Evolutionary conservation across 306 rosid genomes (phyloP), one percentile per base, ranked within the genome.

Genomic region (Delonix regia): DNA sequence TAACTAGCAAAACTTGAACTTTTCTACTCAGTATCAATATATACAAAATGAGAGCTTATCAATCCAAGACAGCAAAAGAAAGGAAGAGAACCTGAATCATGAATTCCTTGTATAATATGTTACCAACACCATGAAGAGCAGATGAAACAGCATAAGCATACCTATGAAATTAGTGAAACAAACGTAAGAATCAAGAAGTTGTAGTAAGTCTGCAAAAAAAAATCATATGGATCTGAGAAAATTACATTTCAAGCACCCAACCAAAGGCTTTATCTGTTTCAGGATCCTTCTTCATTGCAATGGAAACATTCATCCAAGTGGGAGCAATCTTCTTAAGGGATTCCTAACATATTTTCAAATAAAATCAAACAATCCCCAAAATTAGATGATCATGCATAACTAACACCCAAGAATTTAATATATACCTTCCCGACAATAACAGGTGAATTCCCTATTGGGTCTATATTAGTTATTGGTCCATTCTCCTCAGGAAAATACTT

Each of bases 221-320:
- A 86, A 66, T 28, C 18, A 52, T 59, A 71, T 25, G 63, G 19
- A 51, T 10, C 57, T n/a, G 75, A 85, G 19, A 39, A 7, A 72
- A 60, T 75, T 78, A 95, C 99, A 96, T 96, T 91, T 96, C 99
- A 79, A 96, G 99, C 85, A 96, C 99, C 99, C 99, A 96, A 73
- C 99, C 99, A 80, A 96, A 96, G 85, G 99, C 96, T 81, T 90
- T 93, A 78, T 96, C 99, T 19, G 99, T 78, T 85, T 93, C 96
- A 76, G 99, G 99, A 85, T 96, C 98, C 83, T 93, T 91, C 88
- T 96, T 96, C 99, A 96, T 96, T 39, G 97, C 98, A 86, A 96
- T 72, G 71, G 99, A 96, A 80, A 96, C 71, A 84, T 96, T 96
- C 99, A 96, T 96, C 99, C 99, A 96, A 76, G 98, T 93, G 41